phyloP scores from a whole-genome alignment of 371 early-diverging fungal genomes.

The Mortierella sp. region DNA sequence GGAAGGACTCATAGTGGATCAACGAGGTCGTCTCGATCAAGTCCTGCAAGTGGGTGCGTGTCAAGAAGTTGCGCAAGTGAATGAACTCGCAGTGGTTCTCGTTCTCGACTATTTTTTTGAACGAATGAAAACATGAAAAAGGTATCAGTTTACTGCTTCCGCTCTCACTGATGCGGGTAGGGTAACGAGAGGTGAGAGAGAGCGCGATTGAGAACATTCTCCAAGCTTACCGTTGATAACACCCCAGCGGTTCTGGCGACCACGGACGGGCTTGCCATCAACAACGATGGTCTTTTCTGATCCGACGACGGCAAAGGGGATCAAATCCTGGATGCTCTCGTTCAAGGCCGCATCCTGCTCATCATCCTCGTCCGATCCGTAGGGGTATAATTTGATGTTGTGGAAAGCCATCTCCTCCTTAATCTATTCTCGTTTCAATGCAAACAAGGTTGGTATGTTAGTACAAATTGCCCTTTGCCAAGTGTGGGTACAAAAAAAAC shows the following conservation, averaged over 20 bases:
- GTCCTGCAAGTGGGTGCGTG: slow-evolving; percentile 88
- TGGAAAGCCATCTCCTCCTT: slow-evolving; percentile 95
- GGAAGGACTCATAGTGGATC: slow-evolving; percentile 94
- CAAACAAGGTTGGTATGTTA: slow-evolving; percentile 6
- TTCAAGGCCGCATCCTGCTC: slow-evolving; percentile 83
- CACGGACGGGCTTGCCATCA: slow-evolving; percentile 84
- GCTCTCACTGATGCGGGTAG: too few relatives aligned
- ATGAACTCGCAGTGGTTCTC: slow-evolving; percentile 84
- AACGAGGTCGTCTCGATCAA: slow-evolving; percentile 89
- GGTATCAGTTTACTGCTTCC: background rate
- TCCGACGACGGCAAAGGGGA: slow-evolving; percentile 91
- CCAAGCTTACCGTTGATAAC: slow-evolving; percentile 70
- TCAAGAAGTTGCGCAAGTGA: slow-evolving; percentile 89
- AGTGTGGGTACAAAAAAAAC: background rate
- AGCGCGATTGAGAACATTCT: background rate
- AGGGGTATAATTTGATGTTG: slow-evolving; percentile 92
- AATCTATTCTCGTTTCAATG: slow-evolving; percentile 60
- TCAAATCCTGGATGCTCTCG: slow-evolving; percentile 80
- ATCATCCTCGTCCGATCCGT: slow-evolving; percentile 85
- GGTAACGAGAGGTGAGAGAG: too few relatives aligned
- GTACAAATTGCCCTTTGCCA: background rate
- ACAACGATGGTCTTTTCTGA: slow-evolving; percentile 87
- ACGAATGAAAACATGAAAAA: background rate
- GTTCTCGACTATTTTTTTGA: slow-evolving; percentile 70
- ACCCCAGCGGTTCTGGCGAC: slow-evolving; percentile 78